Conservation (phyloP, 768 basidiomycete species). For the Dentipellis sp. region DNA sequence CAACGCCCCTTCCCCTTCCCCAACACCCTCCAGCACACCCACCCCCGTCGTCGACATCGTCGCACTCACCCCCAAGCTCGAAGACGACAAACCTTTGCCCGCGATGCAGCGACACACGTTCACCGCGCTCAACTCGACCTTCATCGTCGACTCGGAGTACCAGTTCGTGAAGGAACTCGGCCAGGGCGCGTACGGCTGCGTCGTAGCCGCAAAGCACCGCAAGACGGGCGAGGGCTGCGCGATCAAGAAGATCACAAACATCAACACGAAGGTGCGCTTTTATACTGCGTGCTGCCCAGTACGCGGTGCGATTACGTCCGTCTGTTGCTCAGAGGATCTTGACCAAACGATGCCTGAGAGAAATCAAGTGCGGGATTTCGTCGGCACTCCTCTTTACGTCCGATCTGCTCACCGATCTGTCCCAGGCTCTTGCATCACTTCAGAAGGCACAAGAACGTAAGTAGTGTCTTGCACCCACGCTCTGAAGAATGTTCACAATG, state of each 20-base stretch:
- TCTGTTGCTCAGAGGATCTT: conserved; percentile 61
- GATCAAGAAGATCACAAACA: conserved; percentile 95
- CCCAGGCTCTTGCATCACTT: conserved; percentile 89
- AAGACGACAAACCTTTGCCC: neutral
- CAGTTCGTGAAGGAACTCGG: conserved; percentile 96
- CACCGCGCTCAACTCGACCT: conserved; percentile 76
- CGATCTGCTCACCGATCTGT: conserved; percentile 9
- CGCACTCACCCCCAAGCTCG: neutral
- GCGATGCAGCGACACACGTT: conserved; percentile 69
- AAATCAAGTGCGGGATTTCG: conserved; percentile 62
- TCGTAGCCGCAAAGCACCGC: conserved; percentile 78
- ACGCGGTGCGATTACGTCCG: neutral
- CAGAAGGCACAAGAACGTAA: conserved; percentile 96
- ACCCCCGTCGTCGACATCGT: neutral
- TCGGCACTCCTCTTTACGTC: neutral
- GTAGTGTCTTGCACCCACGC: conserved; percentile 15
- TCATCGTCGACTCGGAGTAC: conserved; percentile 83
- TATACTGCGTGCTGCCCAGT: too few species aligned
- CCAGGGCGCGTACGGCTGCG: conserved; percentile 91
- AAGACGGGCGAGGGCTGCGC: conserved; percentile 83
- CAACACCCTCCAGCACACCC: neutral
- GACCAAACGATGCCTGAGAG: conserved; percentile 92
- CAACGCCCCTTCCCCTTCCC: neutral
- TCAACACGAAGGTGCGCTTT: conserved; percentile 68
- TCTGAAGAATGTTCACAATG: neutral